Conservation (phyloP, 805 yeast genomes). For the Yamadazyma phyllophila region DNA sequence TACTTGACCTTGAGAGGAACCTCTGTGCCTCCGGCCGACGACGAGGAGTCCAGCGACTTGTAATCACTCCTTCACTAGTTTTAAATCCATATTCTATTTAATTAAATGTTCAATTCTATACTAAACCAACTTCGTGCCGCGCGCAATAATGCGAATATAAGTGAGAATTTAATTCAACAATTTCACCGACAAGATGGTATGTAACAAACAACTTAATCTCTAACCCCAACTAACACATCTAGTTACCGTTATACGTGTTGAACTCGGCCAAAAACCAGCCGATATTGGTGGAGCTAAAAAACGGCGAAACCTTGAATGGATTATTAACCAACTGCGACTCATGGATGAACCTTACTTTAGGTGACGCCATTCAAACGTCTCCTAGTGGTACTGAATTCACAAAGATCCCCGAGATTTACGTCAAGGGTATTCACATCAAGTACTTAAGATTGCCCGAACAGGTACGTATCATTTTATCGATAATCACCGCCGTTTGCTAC, state of each 20-base stretch:
- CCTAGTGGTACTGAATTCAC: conserved; percentile 58
- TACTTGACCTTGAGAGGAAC: conserved; percentile 51
- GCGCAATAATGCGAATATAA: too few species aligned
- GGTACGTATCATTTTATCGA: conserved; percentile 18
- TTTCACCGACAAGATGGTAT: too few species aligned
- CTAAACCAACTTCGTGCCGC: too few species aligned
- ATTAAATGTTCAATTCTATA: too few species aligned
- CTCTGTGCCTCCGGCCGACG: conserved; percentile 41
- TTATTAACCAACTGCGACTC: conserved; percentile 81
- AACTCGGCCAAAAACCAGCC: conserved; percentile 90
- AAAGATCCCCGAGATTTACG: conserved; percentile 70
- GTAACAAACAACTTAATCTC: neutral
- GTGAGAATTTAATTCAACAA: too few species aligned
- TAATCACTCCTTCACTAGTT: too few species aligned
- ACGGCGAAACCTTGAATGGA: conserved; percentile 88
- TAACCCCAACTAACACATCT: conserved; percentile 11
- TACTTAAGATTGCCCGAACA: conserved; percentile 71
- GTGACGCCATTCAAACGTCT: conserved; percentile 68
- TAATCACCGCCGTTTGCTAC: too few species aligned
- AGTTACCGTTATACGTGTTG: conserved; percentile 89
- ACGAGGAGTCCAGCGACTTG: neutral
- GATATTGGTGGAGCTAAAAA: conserved; percentile 83
- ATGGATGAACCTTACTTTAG: conserved; percentile 91
- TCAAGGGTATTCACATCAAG: conserved; percentile 83
- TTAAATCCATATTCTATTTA: too few species aligned